Evolutionary conservation across 2,329 filamentous ascomycete genomes (phyloP), one percentile per base, ranked within the genome.

Genomic region (Penicillium sp.): DNA sequence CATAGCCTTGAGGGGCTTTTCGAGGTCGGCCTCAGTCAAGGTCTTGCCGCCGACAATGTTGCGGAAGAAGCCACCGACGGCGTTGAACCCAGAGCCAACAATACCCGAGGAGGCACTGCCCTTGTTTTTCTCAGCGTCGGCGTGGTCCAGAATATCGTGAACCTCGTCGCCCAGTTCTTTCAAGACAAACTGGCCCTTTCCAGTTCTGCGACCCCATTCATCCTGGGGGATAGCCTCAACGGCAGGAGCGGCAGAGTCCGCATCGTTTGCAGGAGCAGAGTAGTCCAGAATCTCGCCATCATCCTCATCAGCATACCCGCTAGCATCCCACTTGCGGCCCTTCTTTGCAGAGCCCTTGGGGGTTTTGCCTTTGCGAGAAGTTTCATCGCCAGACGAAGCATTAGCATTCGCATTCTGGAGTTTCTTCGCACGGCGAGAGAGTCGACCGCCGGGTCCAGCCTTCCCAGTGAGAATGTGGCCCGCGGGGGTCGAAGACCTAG

Each of bases 31-130:
- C 68, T 90, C 88, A 1, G 89, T 95, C 63, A 98, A 75, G 0
- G 86, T 89, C 76, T 96, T 96, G 56, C 95, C 93, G 47, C 93
- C 93, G 0, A 98, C 87, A 33, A 98, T 87, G 66, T 96, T 97
- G 58, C 89, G 84, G 76, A 98, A 95, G 49, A 97, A 81, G 15
- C 89, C 88, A 46, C 88, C 85, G 55, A 97, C 87, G 12, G 88
- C 88, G 66, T 83, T 89, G 49, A 95, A 78, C 47, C 90, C 83
- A 4, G 89, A 84, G 25, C 87, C 87, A 10, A 96, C 81, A 12
- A 96, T 74, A 0, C 89, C 87, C 13, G 77, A 75, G 15, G 79
- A 75, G 9, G 73, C 64, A 33, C 66, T 61, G 2, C 66, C 57
- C 44, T 78, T 77, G 2, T 75, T 63, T 42, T 80, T 78, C 58